A percentile compares a stretch with the other conserved stretches of the same genome.
Evolutionary conservation across 176 grass and related monocot genomes (phyloP).

Genomic region (Musa acuminata): DNA sequence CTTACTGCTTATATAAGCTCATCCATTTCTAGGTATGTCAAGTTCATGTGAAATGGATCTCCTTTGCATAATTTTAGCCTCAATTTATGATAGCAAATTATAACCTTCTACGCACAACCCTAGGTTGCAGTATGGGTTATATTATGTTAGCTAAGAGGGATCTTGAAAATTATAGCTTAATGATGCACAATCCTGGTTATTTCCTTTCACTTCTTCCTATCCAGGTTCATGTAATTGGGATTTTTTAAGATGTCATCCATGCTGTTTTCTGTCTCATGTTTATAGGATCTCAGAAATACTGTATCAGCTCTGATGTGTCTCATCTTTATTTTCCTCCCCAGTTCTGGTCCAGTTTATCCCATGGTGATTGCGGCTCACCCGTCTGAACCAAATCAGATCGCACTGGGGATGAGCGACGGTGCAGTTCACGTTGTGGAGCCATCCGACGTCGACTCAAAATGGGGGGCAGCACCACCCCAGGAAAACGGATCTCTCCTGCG

Average conservation of each 20-base stretch:
- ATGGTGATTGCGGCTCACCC: slow-evolving; percentile 91
- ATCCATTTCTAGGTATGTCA: slow-evolving; percentile 58
- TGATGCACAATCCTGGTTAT: too few relatives aligned
- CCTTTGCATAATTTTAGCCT: too few relatives aligned
- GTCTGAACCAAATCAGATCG: slow-evolving; percentile 86
- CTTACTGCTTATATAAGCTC: slow-evolving; percentile 70
- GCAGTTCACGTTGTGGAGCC: slow-evolving; percentile 89
- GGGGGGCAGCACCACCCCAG: slow-evolving; percentile 55
- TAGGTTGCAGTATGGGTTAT: too few relatives aligned
- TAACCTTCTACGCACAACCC: too few relatives aligned
- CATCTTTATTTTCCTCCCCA: neutral
- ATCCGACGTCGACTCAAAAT: slow-evolving; percentile 58
- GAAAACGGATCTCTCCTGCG: slow-evolving; percentile 59
- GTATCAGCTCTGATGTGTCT: neutral
- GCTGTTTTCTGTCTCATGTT: too few relatives aligned
- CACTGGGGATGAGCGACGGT: slow-evolving; percentile 87
- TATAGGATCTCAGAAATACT: too few relatives aligned
- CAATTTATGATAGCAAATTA: too few relatives aligned
- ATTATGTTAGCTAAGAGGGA: too few relatives aligned
- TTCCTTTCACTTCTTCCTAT: too few relatives aligned
- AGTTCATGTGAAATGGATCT: neutral
- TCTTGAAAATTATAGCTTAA: too few relatives aligned
- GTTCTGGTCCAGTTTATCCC: slow-evolving; percentile 48
- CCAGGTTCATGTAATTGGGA: too few relatives aligned
- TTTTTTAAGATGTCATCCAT: too few relatives aligned